phyloP scores from a whole-genome alignment of 805 yeast genomes.

The Yamadazyma philogaea region DNA sequence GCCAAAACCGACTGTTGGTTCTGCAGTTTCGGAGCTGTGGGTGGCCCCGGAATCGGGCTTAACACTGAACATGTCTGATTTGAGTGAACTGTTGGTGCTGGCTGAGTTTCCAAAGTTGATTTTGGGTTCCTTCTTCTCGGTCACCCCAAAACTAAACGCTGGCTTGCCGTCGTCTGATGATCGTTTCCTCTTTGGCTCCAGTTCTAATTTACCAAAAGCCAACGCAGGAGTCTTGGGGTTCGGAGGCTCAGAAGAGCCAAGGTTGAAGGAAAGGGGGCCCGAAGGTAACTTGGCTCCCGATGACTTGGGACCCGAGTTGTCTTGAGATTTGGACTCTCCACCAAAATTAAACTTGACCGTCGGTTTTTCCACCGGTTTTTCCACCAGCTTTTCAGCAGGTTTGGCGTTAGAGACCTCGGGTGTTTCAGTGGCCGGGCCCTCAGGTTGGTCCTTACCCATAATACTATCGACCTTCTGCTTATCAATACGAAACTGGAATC shows the following conservation, averaged over 20 bases:
- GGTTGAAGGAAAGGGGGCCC: too few species aligned
- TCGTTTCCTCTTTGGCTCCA: conserved; percentile 9
- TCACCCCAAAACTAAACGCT: conserved; percentile 14
- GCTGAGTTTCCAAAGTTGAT: too few species aligned
- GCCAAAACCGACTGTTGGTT: not conserved
- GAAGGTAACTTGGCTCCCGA: too few species aligned
- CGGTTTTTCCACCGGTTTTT: not conserved
- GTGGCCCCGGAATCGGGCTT: conserved; percentile 4
- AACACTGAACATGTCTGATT: not conserved
- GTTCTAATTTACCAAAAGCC: not conserved
- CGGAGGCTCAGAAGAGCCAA: not conserved
- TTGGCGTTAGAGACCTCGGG: not conserved
- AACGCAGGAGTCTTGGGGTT: not conserved
- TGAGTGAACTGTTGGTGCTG: not conserved
- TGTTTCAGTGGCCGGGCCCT: not conserved
- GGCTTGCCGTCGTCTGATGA: conserved; percentile 5
- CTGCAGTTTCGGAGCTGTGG: not conserved
- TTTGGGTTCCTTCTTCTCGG: too few species aligned
- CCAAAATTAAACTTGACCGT: not conserved
- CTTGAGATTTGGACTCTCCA: not conserved
- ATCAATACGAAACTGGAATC: conserved; percentile 35
- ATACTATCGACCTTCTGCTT: conserved; percentile 26
- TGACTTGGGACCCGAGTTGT: too few species aligned
- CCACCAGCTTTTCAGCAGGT: not conserved
- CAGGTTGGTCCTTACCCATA: conserved; percentile 18